Conservation (phyloP, 2,329 filamentous ascomycete species). For the Exophiala spinifera region DNA sequence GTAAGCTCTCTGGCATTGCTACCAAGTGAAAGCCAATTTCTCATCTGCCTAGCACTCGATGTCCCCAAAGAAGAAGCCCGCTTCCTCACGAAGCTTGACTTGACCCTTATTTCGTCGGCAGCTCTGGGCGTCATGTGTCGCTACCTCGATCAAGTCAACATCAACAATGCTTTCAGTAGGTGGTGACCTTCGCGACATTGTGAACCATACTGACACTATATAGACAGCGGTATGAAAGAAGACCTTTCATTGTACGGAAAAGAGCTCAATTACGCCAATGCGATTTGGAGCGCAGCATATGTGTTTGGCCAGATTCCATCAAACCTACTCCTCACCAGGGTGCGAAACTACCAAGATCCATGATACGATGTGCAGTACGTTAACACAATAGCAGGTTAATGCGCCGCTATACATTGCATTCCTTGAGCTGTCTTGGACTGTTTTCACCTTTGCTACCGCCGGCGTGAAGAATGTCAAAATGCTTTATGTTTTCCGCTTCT, state of each 20-base stretch:
- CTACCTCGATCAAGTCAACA: conserved; percentile 41
- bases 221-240: conserved; percentile 35
- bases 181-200: too few relatives aligned
- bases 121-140: conserved; percentile 2
- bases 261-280: conserved; percentile 39
- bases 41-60: conserved; percentile 1
- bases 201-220: neutral
- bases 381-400: conserved; percentile 25
- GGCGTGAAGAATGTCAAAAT: conserved; percentile 79
- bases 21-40: neutral
- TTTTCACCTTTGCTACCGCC: conserved; percentile 85
- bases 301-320: conserved; percentile 28
- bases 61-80: conserved; percentile 1
- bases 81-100: conserved; percentile 7
- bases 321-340: conserved; percentile 33
- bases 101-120: neutral
- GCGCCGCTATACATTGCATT: conserved; percentile 31
- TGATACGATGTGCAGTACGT: too few relatives aligned
- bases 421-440: conserved; percentile 33
- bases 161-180: conserved; percentile 42
- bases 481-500: conserved; percentile 36
- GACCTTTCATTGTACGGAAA: conserved; percentile 37
- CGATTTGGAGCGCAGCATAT: conserved; percentile 30
- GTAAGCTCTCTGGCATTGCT: too few relatives aligned
- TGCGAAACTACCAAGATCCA: too few relatives aligned